Percentiles rank a stretch among this genome's conserved stretches.
Evolutionary conservation across 73 alveolate genomes (phyloP).

Genomic region (Breviolum minutum): DNA sequence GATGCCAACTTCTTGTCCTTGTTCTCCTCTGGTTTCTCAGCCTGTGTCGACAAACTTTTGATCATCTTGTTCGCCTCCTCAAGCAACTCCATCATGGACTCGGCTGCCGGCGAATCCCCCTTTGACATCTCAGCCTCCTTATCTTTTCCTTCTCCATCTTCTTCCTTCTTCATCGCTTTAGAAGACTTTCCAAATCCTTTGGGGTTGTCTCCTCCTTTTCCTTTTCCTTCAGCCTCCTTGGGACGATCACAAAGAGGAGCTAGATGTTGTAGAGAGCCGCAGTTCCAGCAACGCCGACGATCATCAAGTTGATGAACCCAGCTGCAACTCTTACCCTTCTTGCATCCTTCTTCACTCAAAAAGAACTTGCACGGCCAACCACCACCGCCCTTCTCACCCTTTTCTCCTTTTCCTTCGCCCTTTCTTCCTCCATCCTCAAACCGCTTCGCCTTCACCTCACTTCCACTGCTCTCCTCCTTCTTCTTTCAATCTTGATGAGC

Average conservation of each 20-base stretch:
- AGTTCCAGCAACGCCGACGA: too few relatives aligned
- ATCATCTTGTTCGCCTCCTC: constrained; percentile 14
- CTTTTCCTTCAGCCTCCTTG: too few relatives aligned
- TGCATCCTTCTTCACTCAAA: neutral
- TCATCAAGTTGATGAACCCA: neutral
- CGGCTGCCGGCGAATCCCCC: neutral
- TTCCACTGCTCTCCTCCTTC: neutral
- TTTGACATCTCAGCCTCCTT: neutral
- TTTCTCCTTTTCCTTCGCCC: constrained; percentile 1
- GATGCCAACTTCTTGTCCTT: neutral
- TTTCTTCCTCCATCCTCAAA: neutral
- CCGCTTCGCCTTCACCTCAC: neutral
- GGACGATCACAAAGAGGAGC: too few relatives aligned
- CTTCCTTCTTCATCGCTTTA: too few relatives aligned
- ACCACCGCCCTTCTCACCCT: neutral
- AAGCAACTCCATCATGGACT: neutral
- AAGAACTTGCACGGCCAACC: neutral
- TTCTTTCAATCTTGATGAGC: neutral
- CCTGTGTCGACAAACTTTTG: neutral
- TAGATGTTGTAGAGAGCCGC: too few relatives aligned
- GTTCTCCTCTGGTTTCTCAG: neutral
- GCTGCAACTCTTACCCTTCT: neutral
- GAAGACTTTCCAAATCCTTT: too few relatives aligned
- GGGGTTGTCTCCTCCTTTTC: neutral
- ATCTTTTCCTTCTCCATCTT: neutral